Evolutionary conservation across 2,329 filamentous ascomycete genomes (phyloP), one percentile per base, ranked within the genome.

Genomic region (Alternaria viburni): DNA sequence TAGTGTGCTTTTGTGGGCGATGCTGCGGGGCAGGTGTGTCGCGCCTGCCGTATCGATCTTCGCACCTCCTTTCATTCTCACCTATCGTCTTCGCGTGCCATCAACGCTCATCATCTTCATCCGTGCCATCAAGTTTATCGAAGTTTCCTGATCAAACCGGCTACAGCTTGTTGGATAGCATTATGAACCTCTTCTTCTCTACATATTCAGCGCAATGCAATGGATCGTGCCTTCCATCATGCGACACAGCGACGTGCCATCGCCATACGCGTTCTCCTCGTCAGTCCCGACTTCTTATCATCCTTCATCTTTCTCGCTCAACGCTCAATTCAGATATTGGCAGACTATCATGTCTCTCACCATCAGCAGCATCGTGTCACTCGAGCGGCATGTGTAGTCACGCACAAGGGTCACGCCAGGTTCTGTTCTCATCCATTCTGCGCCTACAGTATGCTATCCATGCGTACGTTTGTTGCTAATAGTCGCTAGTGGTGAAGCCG

Each of bases 1-100:
- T 71, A 71, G 67, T 68, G 68, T 50, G 69, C 68, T 71, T 73
- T 70, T 72, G 69, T 75, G 74, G 71, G 74, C 67, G 70, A 61
- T 59, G 57, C 59, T 72, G 73, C 72, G 74, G 68, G 73, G 69
- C 64, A 60, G 70, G 69, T 44, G 46, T 19, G 45, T 64, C 41
- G 41, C 58, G 70, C 69, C 61, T 66, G 21, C 71, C 66, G 66
- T 72, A 69, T 19, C 17, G 12, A n/a, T 21, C 6, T 13, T 46
- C n/a, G 45, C 51, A 52, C 44, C 28, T 30, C 44, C 32, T 54
- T 25, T 28, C 28, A 21, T 30, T 11, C 21, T 25, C 51, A 41
- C 1, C 21, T 44, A 9, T n/a, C n/a, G n/a, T 1, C 3, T 51
- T 5, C n/a, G 8, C 19, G 3, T 17, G n/a, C 9, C 51, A n/a